phyloP scores from a whole-genome alignment of 208 protist species.

The Porcisia deanei region DNA sequence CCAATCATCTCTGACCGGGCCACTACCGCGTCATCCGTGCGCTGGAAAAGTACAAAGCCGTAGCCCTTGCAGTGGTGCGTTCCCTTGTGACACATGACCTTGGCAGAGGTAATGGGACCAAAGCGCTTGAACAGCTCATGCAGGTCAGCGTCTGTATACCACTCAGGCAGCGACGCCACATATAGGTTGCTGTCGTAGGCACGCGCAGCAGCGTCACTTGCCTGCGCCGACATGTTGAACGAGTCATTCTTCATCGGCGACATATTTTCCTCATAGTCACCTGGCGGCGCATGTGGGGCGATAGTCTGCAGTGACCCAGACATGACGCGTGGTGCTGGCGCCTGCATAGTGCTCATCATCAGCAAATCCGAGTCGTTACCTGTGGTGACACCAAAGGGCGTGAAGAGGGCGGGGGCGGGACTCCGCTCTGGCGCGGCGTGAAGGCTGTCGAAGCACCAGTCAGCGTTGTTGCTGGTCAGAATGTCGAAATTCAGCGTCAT shows the following conservation, averaged over 20 bases:
- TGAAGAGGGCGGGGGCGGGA: neutral
- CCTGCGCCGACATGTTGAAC: slow-evolving; percentile 15
- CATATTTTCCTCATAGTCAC: slow-evolving; percentile 24
- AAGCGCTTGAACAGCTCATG: slow-evolving; percentile 59
- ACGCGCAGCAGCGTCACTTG: slow-evolving; percentile 20
- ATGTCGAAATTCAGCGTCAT: slow-evolving; percentile 41
- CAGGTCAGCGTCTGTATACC: slow-evolving; percentile 57
- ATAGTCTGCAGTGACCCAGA: slow-evolving; percentile 10
- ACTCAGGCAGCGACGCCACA: slow-evolving; percentile 58
- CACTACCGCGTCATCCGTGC: slow-evolving; percentile 42
- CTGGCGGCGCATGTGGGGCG: neutral
- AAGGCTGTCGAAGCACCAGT: slow-evolving; percentile 34
- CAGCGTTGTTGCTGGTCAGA: slow-evolving; percentile 27
- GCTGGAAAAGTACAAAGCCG: slow-evolving; percentile 79
- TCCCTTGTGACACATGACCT: slow-evolving; percentile 74
- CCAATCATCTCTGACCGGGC: slow-evolving; percentile 68
- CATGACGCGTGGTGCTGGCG: slow-evolving; percentile 1
- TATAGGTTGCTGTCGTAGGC: slow-evolving; percentile 69
- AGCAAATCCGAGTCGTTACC: slow-evolving; percentile 9
- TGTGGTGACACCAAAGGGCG: slow-evolving; percentile 13
- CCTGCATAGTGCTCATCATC: slow-evolving; percentile 12
- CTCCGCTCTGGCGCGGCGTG: slow-evolving; percentile 16
- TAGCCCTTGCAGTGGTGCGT: slow-evolving; percentile 69
- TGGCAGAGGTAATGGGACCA: slow-evolving; percentile 60
- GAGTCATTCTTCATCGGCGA: slow-evolving; percentile 33